Conservation (phyloP, 495 filamentous ascomycete genomes). For the Aspergillus asperescens region DNA sequence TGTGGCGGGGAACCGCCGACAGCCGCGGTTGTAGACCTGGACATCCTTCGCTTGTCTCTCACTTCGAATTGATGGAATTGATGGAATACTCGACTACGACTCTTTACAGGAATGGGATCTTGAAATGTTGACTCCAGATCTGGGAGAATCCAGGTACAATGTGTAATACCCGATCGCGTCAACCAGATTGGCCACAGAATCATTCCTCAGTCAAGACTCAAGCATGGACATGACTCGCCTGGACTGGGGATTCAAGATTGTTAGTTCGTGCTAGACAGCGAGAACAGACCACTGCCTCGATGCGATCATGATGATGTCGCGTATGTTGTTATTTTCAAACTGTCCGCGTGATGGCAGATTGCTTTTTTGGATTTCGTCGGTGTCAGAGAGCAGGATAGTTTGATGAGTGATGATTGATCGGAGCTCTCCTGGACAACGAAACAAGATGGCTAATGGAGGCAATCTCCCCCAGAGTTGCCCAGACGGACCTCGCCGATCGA, state of each 20-base stretch:
- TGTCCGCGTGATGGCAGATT: slow-evolving; percentile 21
- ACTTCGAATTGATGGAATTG: neutral
- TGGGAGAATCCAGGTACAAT: neutral
- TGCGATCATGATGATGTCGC: slow-evolving; percentile 12
- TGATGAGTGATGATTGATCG: no score
- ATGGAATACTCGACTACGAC: no score
- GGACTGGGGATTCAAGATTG: no score
- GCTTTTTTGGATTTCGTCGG: slow-evolving; percentile 13
- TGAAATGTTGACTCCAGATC: neutral
- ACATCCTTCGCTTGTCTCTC: neutral
- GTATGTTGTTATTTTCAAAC: neutral
- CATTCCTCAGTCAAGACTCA: no score
- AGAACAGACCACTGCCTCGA: slow-evolving; percentile 16
- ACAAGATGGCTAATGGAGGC: neutral
- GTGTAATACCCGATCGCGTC: no score
- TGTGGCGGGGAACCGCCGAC: slow-evolving; percentile 9
- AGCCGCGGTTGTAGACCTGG: slow-evolving; percentile 4
- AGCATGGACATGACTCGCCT: no score
- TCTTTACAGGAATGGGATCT: no score
- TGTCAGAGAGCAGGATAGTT: slow-evolving; percentile 16
- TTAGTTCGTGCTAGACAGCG: neutral
- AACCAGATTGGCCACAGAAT: neutral
- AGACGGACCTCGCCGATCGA: slow-evolving; percentile 15
- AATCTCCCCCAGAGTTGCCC: slow-evolving; percentile 8
- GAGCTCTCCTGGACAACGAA: slow-evolving; percentile 4